phyloP scores from a whole-genome alignment of 2,329 filamentous ascomycete genomes.

The Byssoonygena ceratinophila region DNA sequence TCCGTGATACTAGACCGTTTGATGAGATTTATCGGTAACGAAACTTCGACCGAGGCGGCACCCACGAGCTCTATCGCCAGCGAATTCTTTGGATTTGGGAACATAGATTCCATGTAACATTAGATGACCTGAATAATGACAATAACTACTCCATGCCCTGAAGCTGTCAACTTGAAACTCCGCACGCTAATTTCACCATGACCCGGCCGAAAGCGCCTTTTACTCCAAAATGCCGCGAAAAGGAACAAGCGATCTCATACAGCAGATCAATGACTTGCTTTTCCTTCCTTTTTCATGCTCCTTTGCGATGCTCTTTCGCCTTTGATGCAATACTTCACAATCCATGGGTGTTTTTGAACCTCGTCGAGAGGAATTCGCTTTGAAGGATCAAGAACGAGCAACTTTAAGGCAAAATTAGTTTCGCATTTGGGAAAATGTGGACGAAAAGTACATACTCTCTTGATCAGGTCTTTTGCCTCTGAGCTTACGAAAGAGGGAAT shows the following conservation, averaged over 20 bases:
- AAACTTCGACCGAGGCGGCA: background rate
- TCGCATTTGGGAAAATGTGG: background rate
- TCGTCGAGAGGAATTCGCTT: constrained; percentile 85
- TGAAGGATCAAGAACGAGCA: constrained; percentile 85
- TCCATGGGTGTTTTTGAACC: constrained; percentile 87
- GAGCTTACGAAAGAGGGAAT: constrained; percentile 81
- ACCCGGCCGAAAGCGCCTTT: background rate
- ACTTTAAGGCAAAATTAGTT: constrained; percentile 39
- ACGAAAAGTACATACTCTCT: constrained; percentile 52
- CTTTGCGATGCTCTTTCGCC: constrained; percentile 38
- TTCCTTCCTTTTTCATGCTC: constrained; percentile 28
- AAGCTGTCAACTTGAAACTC: background rate
- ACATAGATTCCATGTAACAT: constrained; percentile 7
- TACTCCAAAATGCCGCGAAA: constrained; percentile 4
- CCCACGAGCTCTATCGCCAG: background rate
- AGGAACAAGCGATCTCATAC: background rate
- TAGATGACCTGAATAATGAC: constrained; percentile 8
- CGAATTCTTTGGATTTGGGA: background rate
- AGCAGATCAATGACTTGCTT: background rate
- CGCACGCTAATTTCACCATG: background rate
- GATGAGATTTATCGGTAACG: constrained; percentile 77
- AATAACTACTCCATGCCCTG: background rate
- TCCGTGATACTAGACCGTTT: constrained; percentile 85
- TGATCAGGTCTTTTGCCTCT: constrained; percentile 86
- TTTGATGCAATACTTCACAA: constrained; percentile 79